Percentiles rank a stretch among this genome's conserved stretches.
These are phyloP conservation scores for Celoporthe dispersa DNA, from an alignment of 2,329 filamentous ascomycete species.

Conservation along the genomic window DNA sequence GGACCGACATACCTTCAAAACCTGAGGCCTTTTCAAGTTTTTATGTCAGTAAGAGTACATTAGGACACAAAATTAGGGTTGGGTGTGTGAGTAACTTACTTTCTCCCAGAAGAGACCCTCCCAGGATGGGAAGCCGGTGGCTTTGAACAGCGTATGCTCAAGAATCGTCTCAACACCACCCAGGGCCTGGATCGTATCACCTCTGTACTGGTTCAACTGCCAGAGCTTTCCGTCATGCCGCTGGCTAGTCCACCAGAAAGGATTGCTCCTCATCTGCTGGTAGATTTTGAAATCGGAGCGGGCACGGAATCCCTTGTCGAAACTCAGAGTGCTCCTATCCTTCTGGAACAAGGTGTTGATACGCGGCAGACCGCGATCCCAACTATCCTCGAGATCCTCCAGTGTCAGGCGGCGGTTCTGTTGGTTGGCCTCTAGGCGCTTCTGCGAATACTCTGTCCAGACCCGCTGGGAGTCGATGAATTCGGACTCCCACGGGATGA, in stretches of 20 bases:
- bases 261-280: slow-evolving; percentile 98
- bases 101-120: slow-evolving; percentile 94
- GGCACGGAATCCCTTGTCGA: slow-evolving; percentile 97
- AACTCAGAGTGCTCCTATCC: slow-evolving; percentile 92
- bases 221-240: slow-evolving; percentile 96
- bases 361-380: slow-evolving; percentile 95
- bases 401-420: slow-evolving; percentile 94
- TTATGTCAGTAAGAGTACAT: neutral
- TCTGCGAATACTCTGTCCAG: slow-evolving; percentile 99
- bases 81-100: slow-evolving; percentile 38
- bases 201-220: slow-evolving; percentile 95
- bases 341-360: slow-evolving; percentile 99
- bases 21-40: slow-evolving; percentile 9
- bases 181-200: slow-evolving; percentile 93
- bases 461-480: slow-evolving; percentile 99
- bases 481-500: slow-evolving; percentile 98
- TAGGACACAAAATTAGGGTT: neutral
- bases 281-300: slow-evolving; percentile 98
- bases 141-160: slow-evolving; percentile 95
- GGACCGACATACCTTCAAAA: slow-evolving; percentile 37
- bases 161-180: slow-evolving; percentile 90
- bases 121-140: slow-evolving; percentile 95
- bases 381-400: slow-evolving; percentile 96
- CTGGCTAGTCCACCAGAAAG: slow-evolving; percentile 99
- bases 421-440: slow-evolving; percentile 93